Evolutionary conservation across 192 early-diverging fungal genomes (phyloP).

Genomic region (Lobosporangium transversale): DNA sequence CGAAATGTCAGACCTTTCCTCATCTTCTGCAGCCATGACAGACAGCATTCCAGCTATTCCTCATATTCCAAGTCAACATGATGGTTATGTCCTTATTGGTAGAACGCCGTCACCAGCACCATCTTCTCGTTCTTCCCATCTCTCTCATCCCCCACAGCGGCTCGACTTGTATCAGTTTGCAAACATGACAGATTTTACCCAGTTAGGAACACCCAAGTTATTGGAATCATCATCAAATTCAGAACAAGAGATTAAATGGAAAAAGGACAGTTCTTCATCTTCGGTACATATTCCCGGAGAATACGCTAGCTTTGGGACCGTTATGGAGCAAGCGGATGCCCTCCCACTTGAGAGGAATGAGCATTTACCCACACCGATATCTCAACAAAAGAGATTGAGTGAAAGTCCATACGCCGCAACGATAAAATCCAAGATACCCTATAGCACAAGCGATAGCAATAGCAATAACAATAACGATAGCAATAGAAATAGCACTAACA

Average conservation of each 20-base stretch:
- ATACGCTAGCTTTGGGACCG: conserved; percentile 46
- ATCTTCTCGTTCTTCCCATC: conserved; percentile 20
- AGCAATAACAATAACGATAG: not conserved
- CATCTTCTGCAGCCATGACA: conserved; percentile 11
- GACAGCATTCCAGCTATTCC: conserved; percentile 9
- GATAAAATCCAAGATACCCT: not conserved
- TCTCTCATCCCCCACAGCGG: conserved; percentile 16
- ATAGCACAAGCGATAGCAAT: too few species aligned
- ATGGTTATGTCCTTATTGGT: not conserved
- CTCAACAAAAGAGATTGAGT: not conserved
- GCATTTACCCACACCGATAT: not conserved
- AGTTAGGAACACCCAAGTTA: conserved; percentile 6
- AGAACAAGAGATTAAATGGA: too few species aligned
- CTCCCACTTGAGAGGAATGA: conserved; percentile 3
- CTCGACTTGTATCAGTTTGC: conserved; percentile 21
- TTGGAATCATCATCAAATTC: not conserved
- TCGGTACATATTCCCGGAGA: conserved; percentile 17
- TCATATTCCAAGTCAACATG: conserved; percentile 10
- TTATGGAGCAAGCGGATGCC: conserved; percentile 48
- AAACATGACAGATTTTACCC: not conserved
- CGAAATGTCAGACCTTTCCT: conserved; percentile 36
- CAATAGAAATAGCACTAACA: conserved; percentile 3
- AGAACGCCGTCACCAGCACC: conserved; percentile 24
- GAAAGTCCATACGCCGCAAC: not conserved
- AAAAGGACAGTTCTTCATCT: not conserved